Conservation (phyloP, 805 yeast species). For the Suhomyces sp. region DNA sequence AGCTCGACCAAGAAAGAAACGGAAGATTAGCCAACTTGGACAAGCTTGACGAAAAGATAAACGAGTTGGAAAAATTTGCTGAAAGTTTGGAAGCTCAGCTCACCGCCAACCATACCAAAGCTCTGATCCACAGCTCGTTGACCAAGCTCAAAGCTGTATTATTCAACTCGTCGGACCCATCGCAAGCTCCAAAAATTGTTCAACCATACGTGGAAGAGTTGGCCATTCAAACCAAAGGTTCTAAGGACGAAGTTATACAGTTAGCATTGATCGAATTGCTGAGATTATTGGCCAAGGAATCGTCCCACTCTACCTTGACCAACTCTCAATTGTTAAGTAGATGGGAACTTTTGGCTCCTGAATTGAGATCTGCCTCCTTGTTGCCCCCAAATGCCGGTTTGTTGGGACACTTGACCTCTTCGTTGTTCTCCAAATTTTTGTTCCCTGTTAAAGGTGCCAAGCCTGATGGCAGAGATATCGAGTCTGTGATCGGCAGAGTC, state of each 20-base stretch:
- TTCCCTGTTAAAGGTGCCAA: conserved; percentile 71
- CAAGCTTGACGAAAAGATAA: conserved; percentile 54
- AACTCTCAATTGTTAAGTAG: conserved; percentile 74
- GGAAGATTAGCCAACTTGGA: conserved; percentile 72
- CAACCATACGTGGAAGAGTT: conserved; percentile 40
- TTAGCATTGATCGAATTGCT: conserved; percentile 34
- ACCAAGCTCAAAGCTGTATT: conserved; percentile 33
- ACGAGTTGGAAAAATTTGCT: conserved; percentile 54
- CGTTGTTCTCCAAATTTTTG: conserved; percentile 69
- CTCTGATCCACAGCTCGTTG: conserved; percentile 30
- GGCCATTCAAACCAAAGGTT: conserved; percentile 15
- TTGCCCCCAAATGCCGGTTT: conserved; percentile 96
- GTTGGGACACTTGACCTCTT: conserved; percentile 84
- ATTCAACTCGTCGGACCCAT: conserved; percentile 14
- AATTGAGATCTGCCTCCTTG: conserved; percentile 82
- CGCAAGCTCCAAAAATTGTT: conserved; percentile 25
- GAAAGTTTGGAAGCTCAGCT: conserved; percentile 39
- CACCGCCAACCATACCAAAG: conserved; percentile 31
- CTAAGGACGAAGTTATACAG: conserved; percentile 34
- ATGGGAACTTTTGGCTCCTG: conserved; percentile 78
- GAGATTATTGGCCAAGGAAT: conserved; percentile 34
- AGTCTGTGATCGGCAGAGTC: conserved; percentile 84
- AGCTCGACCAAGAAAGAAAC: conserved; percentile 58
- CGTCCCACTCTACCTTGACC: conserved; percentile 59
- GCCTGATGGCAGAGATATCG: conserved; percentile 80